A percentile compares a stretch with the other conserved stretches of the same genome.
Evolutionary conservation across 371 early-diverging fungal genomes (phyloP).

Genomic region (Syncephalastrum racemosum): DNA sequence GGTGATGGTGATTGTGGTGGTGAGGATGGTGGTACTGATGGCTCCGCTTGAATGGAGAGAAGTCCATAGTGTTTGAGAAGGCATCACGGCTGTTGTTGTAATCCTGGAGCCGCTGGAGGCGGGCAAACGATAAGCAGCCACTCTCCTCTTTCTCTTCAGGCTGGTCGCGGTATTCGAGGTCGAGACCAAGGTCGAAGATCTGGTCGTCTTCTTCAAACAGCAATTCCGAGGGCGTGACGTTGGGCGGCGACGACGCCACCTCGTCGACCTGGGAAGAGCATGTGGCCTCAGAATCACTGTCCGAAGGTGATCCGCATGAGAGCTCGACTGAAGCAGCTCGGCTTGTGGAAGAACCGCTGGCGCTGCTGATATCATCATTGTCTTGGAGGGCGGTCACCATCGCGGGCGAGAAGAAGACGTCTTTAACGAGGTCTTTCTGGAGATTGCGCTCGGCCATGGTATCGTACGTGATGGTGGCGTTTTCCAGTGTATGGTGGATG

Average conservation of each 20-base stretch:
- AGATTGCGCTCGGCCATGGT: conserved; percentile 21
- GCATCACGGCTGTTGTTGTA: no score
- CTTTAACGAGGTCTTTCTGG: conserved; percentile 46
- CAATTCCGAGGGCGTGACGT: conserved; percentile 28
- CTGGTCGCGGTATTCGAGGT: neutral
- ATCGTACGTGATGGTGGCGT: conserved; percentile 50
- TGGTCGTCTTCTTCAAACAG: conserved; percentile 21
- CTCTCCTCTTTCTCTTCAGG: no score
- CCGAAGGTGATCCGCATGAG: no score
- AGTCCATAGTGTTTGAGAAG: no score
- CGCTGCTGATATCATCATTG: no score
- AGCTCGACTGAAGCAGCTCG: no score
- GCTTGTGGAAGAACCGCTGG: no score
- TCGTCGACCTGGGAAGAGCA: neutral
- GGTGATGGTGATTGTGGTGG: no score
- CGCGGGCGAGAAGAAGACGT: conserved; percentile 49
- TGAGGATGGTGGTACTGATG: no score
- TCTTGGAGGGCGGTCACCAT: conserved; percentile 14
- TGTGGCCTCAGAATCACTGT: conserved; percentile 24
- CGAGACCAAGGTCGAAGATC: conserved; percentile 26
- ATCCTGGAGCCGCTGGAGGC: no score
- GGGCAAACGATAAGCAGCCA: no score
- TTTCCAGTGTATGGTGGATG: conserved; percentile 50
- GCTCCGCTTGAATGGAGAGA: no score
- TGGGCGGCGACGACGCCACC: neutral